A percentile compares a stretch with the other conserved stretches of the same genome.
Conservation (phyloP, 352 stramenopile genomes). For the Globisporangium okanoganense region DNA sequence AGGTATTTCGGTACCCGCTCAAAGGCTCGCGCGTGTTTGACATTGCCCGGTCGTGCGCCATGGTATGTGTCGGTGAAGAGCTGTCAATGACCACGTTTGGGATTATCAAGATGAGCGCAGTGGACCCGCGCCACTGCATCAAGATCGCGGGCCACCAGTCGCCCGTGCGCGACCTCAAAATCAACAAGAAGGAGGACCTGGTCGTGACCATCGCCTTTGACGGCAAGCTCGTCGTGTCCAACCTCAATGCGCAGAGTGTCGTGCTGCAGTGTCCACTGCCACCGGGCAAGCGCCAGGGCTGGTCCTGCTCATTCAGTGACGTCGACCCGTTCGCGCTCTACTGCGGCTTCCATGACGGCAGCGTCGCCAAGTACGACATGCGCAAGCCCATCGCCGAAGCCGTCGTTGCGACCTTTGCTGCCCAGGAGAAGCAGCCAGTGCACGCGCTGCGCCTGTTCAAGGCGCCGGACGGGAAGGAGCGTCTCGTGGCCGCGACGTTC, state of each 20-base stretch:
- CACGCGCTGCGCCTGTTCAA: constrained; percentile 43
- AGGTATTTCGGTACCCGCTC: constrained; percentile 32
- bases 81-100: constrained; percentile 27
- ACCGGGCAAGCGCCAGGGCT: constrained; percentile 36
- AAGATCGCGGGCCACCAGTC: constrained; percentile 37
- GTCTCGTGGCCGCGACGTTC: constrained; percentile 41
- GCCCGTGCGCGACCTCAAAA: constrained; percentile 51
- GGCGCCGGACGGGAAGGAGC: constrained; percentile 22
- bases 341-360: constrained; percentile 52
- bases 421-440: constrained; percentile 46
- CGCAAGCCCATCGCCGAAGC: constrained; percentile 26
- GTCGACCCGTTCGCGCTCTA: constrained; percentile 40
- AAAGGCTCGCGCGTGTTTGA: constrained; percentile 47
- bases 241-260: constrained; percentile 36
- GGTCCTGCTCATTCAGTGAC: constrained; percentile 45
- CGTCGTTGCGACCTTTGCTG: constrained; percentile 29
- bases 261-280: constrained; percentile 36
- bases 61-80: constrained; percentile 52
- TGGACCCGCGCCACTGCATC: constrained; percentile 27
- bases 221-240: constrained; percentile 48
- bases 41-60: constrained; percentile 38
- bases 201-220: constrained; percentile 60
- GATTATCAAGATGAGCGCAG: constrained; percentile 38
- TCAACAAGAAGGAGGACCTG: constrained; percentile 28
- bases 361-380: constrained; percentile 47